Evolutionary conservation across 208 protist genomes (phyloP).

Genomic region (Wallacemonas collosoma): DNA sequence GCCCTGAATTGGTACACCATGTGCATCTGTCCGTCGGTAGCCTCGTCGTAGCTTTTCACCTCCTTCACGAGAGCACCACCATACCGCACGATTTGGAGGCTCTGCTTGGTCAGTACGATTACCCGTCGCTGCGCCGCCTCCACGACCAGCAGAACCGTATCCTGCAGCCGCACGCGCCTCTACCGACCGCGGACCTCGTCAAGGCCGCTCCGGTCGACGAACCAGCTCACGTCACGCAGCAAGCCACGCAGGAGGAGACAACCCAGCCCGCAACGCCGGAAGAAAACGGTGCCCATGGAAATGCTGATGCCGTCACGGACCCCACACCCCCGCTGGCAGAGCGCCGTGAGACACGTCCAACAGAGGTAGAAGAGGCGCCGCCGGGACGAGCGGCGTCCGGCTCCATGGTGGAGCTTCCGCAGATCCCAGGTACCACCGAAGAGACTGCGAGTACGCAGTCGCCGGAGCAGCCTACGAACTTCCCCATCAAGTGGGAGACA

Average conservation of each 20-base stretch:
- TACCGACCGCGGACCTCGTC: too few relatives aligned
- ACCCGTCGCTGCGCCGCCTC: slow-evolving; percentile 21
- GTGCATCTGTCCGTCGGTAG: slow-evolving; percentile 3
- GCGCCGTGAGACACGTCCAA: too few relatives aligned
- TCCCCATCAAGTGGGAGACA: background rate
- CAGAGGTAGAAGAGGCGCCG: too few relatives aligned
- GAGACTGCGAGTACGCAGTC: background rate
- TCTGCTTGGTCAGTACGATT: slow-evolving; percentile 14
- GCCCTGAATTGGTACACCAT: slow-evolving; percentile 6
- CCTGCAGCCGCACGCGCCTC: background rate
- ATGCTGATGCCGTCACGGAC: too few relatives aligned
- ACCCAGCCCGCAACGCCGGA: too few relatives aligned
- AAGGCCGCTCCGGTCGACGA: too few relatives aligned
- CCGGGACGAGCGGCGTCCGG: background rate
- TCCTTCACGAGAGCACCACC: slow-evolving; percentile 24
- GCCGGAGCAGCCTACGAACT: background rate
- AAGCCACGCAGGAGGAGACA: too few relatives aligned
- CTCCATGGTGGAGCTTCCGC: background rate
- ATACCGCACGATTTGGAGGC: slow-evolving; percentile 14
- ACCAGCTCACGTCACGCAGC: too few relatives aligned
- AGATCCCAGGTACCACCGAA: background rate
- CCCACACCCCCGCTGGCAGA: too few relatives aligned
- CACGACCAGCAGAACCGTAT: slow-evolving; percentile 18
- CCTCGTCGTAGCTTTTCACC: slow-evolving; percentile 22
- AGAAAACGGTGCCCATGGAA: too few relatives aligned